Evolutionary conservation across 1,284 basidiomycete species (phyloP).

Genomic region (Cryptococcus jaspeensis): DNA sequence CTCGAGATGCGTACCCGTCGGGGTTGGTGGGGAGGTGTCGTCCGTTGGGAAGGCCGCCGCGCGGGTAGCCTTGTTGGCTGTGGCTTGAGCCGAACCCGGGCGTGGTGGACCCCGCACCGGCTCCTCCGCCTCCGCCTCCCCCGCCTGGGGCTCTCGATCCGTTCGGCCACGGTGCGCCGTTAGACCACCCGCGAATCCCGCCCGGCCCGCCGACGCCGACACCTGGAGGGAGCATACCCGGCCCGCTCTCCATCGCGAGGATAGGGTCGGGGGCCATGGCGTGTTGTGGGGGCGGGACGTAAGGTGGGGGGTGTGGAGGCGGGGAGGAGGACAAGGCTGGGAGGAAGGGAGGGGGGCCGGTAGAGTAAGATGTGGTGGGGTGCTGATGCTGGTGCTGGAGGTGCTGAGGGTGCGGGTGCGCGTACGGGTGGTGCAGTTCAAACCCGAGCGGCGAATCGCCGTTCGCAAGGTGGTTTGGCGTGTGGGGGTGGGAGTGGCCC

Average conservation of each 20-base stretch:
- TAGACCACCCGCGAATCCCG: slow-evolving; percentile 3
- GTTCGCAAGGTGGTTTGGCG: slow-evolving; percentile 6
- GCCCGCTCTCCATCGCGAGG: slow-evolving; percentile 24
- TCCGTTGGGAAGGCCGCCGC: slow-evolving; percentile 9
- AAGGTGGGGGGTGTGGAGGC: slow-evolving; percentile 41
- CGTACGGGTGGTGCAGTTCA: slow-evolving; percentile 5
- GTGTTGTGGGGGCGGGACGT: slow-evolving; percentile 47
- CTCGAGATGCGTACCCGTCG: background rate
- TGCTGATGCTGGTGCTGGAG: slow-evolving; percentile 1
- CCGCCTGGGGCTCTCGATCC: slow-evolving; percentile 15
- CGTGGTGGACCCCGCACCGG: background rate
- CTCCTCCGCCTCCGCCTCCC: background rate
- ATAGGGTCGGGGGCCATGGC: slow-evolving; percentile 49
- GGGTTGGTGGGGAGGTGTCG: slow-evolving; percentile 6
- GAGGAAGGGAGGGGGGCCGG: slow-evolving; percentile 21
- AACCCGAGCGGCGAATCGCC: slow-evolving; percentile 8
- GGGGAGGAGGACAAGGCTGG: slow-evolving; percentile 44
- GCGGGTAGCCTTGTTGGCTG: too few relatives aligned
- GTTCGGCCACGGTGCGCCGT: slow-evolving; percentile 7
- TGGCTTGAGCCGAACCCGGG: too few relatives aligned
- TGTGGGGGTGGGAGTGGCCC: slow-evolving; percentile 16
- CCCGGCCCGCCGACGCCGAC: background rate
- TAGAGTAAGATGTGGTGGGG: too few relatives aligned
- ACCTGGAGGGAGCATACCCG: background rate
- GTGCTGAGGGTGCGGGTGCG: slow-evolving; percentile 8